phyloP scores from a whole-genome alignment of 2,329 filamentous ascomycete species.

The Thelonectria rubi region DNA sequence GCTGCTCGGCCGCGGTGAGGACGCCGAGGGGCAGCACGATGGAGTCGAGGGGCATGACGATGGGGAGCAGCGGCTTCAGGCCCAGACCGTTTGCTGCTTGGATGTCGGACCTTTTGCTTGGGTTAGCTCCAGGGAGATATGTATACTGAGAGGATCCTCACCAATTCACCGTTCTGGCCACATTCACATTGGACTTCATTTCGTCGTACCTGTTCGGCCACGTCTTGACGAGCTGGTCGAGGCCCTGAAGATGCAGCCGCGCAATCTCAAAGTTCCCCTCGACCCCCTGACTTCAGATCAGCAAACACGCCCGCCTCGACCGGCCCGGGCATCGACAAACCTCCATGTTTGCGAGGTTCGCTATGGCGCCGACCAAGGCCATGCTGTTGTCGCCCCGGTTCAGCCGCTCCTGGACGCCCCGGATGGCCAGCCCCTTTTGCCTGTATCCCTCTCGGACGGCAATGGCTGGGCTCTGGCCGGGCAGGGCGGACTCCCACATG shows the following conservation, averaged over 20 bases:
- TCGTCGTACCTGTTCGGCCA: conserved; percentile 22
- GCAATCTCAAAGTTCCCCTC: conserved; percentile 25
- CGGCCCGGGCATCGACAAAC: background rate
- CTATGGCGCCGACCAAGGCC: conserved; percentile 25
- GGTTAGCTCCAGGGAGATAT: conserved; percentile 8
- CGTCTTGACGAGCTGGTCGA: conserved; percentile 18
- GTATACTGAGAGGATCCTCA: background rate
- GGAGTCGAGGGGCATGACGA: conserved; percentile 18
- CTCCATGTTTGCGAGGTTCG: conserved; percentile 30
- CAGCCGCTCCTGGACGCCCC: conserved; percentile 19
- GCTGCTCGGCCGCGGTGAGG: conserved; percentile 15
- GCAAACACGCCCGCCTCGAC: background rate
- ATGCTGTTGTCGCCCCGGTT: conserved; percentile 11
- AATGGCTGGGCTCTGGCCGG: background rate
- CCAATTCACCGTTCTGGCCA: conserved; percentile 26
- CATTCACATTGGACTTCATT: conserved; percentile 23
- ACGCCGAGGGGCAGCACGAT: conserved; percentile 23
- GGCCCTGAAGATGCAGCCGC: conserved; percentile 24
- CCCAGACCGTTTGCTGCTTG: conserved; percentile 27
- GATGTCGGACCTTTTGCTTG: conserved; percentile 21
- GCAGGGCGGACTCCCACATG: conserved; percentile 21
- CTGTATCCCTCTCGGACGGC: conserved; percentile 20
- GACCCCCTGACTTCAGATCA: conserved; percentile 9
- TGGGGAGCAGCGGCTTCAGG: conserved; percentile 23
- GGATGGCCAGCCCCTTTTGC: conserved; percentile 24